These are phyloP conservation scores for Aphanoascus verrucosus DNA, from an alignment of 2,329 filamentous ascomycete genomes.

Conservation along the genomic window DNA sequence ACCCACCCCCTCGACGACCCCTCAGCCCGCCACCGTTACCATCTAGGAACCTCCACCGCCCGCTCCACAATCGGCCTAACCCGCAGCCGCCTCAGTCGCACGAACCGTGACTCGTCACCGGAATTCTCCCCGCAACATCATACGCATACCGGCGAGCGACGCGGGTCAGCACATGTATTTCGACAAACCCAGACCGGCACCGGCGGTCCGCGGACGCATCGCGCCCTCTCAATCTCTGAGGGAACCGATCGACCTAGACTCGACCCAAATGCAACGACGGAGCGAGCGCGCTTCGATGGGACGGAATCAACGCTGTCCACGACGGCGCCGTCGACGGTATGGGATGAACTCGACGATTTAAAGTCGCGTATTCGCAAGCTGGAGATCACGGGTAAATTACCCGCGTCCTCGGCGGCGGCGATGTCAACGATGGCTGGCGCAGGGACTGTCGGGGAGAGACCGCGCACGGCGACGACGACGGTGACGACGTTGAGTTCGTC, in stretches of 20 bases:
- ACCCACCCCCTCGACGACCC: slow-evolving; percentile 33
- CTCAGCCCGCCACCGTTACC: slow-evolving; percentile 24
- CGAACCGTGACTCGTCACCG: slow-evolving; percentile 28
- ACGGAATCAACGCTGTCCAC: slow-evolving; percentile 84
- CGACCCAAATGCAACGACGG: no score
- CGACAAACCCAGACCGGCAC: slow-evolving; percentile 27
- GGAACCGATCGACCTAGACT: slow-evolving; percentile 26
- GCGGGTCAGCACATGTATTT: slow-evolving; percentile 18
- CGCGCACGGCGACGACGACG: slow-evolving; percentile 80
- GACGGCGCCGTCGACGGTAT: slow-evolving; percentile 82
- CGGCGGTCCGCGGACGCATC: slow-evolving; percentile 23
- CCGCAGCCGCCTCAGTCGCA: slow-evolving; percentile 29
- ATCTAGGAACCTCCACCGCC: slow-evolving; percentile 26
- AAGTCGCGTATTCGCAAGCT: slow-evolving; percentile 87
- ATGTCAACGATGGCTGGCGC: slow-evolving; percentile 62
- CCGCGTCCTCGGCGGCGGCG: slow-evolving; percentile 68
- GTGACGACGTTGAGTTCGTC: slow-evolving; percentile 85
- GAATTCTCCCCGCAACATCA: slow-evolving; percentile 22
- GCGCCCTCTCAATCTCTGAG: slow-evolving; percentile 28
- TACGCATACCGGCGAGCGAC: slow-evolving; percentile 17
- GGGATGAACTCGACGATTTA: slow-evolving; percentile 93
- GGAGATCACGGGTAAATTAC: slow-evolving; percentile 79
- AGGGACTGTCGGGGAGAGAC: slow-evolving; percentile 73
- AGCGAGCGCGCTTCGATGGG: slow-evolving; percentile 44
- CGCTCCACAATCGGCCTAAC: slow-evolving; percentile 30